Evolutionary conservation across 257 asterid species (phyloP), one percentile per base, ranked within the genome.

Genomic region (Solanum corneliomulleri): DNA sequence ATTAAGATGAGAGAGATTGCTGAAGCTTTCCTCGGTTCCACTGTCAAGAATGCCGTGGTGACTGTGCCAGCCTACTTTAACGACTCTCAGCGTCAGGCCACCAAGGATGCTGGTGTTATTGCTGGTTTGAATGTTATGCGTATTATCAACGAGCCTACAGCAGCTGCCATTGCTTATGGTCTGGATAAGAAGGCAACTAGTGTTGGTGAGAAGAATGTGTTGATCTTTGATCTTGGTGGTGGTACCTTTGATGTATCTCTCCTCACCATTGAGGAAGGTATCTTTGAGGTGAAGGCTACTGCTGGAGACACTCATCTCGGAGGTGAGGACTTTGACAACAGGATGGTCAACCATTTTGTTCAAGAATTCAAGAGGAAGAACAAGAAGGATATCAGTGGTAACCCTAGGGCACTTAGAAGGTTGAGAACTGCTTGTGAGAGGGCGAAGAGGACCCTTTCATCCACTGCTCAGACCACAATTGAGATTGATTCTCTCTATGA

Each of bases 221-320:
- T 80, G 85, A 80, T 80, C 68, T 80, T 80, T 80, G 85, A 80
- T 80, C 85, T 80, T 29, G 85, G 85, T 47, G 85, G 85, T 47
- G 85, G 85, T 80, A 85, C 87, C 44, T 85, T 85, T 20, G 87
- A 85, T 69, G 87, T 85, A 60, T 93, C 95, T 44, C 95, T 93
- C 29, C 90, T 93, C 3, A 93, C 95, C 4, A 92, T 93, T 23
- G 95, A 93, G 91, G 94, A 93, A 88, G 94, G 95, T 86, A 93
- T 91, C 42, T 93, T 93, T 80, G 95, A 93, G 89, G 95, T 93
- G 15, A 93, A 93, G 90, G 95, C 95, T 35, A 93, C 95, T 9
- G 95, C 95, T 27, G 95, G 95, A 44, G 95, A 93, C 87, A 91
- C 95, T 29, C 87, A 85, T 76, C 87, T 85, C 70, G 87, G 87